Base-by-base conservation (phyloP, 2,329 filamentous ascomycete species). In the Drechslerella coelobrocha region DNA sequence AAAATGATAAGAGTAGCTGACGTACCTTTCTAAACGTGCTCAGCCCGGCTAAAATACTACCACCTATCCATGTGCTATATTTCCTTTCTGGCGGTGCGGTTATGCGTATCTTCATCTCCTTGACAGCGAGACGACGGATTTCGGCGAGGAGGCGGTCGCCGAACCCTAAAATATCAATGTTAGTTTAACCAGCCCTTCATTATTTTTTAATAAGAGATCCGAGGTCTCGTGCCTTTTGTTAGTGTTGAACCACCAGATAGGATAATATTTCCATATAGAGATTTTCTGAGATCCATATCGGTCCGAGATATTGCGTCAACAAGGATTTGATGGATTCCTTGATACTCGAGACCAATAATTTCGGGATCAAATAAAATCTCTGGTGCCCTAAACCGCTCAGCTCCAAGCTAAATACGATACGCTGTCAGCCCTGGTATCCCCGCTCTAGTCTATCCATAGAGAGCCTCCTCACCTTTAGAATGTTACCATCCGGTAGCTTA, bases 41-140 rank as follows among this genome's bases (percentile, higher is more conserved):
- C 80, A 99, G 81, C 5, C 94, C 93, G 31, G 94, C 94, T 74
- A 99, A 83, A 81, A 99, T 99, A 79, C 94, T 97, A 61, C 94
- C 94, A 73, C 94, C 94, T 75, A 97, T 97, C 94, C 94, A 99
- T 29, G 94, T 99, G 73, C 92, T 97, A 82, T 97, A 99, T 81
- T 97, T 96, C 75, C 94, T 86, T 83, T 99, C 94, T 4, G 94
- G 93, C 61, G 94, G 94, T 59, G 94, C 94, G 82, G 96, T 96
- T 78, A 99, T 99, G 84, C 97, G 96, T 82, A 99, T 97, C 77
- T 92, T 88, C 93, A 97, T 99, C 79, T 99, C 94, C 83, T 97
- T 97, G 75, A 97, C 92, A 9, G 94, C 94, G 76, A 97, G 82
- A 78, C 89, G 85, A 81, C 97, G 94, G 74, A 97, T 89, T 81